Base-by-base conservation (phyloP, 2,329 filamentous ascomycete species). In the Diaporthe sp. region DNA sequence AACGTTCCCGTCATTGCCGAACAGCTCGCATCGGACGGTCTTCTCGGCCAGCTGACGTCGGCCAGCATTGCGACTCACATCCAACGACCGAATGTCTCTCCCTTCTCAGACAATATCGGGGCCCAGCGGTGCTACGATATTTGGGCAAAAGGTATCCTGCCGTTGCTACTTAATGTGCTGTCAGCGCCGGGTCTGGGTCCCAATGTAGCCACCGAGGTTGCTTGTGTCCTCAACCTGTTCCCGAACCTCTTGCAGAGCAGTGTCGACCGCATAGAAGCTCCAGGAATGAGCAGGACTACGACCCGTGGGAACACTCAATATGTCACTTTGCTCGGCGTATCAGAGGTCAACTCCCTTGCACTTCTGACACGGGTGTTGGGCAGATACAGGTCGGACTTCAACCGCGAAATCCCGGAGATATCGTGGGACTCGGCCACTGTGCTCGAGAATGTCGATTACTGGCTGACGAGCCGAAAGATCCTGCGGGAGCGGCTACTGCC, bases 161-260 rank as follows among this genome's bases (percentile, higher is more conserved):
- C 97, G 0, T 86, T 99, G 25, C 93, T 96, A 75, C 89, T 99
- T 58, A 98, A 98, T 82, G 88, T 99, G 37, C 89, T 99, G 27
- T 91, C 93, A 74, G 92, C 94, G 15, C 71, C 74, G 39, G 74
- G 74, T 9, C 91, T 99, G 25, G 95, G 95, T 15, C 89, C 92
- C 1, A 93, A 94, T 2, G 91, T 97, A 61, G 96, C 95, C 0
- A 91, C 93, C 0, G 97, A 99, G 82, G 91, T 98, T 8, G 91
- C 94, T 0, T 92, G 92, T 73, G 97, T 98, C 81, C 88, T 99
- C 37, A 97, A 97, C 80, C 93, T 95, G 81, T 99, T 98, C 82
- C 93, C 94, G 15, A 89, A 92, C 61, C 92, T 98, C 74, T 88
- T 99, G 13, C 84, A 86, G 55, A 91, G 94, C 39, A 94, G 94